Conservation (phyloP, 345 rosid genomes). For the Camelina neglecta region DNA sequence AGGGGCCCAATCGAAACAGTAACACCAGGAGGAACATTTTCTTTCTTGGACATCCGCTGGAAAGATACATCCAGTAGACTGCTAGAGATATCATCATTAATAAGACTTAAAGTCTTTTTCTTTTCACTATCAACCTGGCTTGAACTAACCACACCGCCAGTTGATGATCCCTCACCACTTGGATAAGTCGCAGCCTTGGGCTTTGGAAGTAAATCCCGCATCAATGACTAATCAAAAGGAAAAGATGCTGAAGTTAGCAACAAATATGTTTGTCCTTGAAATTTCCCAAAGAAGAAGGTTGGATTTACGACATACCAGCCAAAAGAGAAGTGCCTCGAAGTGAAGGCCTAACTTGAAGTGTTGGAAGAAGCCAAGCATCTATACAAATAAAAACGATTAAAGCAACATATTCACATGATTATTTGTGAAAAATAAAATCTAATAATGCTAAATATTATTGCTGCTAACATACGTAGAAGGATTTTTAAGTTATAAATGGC, state of each 20-base stretch:
- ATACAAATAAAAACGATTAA: conserved; percentile 8
- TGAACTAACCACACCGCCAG: conserved; percentile 45
- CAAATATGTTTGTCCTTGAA: background rate
- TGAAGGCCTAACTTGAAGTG: conserved; percentile 80
- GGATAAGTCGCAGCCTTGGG: conserved; percentile 51
- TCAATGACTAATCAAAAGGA: conserved; percentile 55
- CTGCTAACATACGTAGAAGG: background rate
- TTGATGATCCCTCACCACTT: conserved; percentile 55
- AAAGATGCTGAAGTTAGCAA: conserved; percentile 22
- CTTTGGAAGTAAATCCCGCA: conserved; percentile 74
- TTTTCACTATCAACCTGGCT: conserved; percentile 61
- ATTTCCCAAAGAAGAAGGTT: conserved; percentile 10
- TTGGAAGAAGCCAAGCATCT: conserved; percentile 84
- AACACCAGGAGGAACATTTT: conserved; percentile 57
- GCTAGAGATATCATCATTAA: conserved; percentile 61
- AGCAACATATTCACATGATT: conserved; percentile 19
- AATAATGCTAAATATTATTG: background rate
- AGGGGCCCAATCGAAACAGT: conserved; percentile 53
- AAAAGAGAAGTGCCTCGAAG: conserved; percentile 68
- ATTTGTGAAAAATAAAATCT: background rate
- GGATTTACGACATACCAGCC: conserved; percentile 63
- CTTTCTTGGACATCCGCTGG: conserved; percentile 74
- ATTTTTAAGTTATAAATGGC: background rate
- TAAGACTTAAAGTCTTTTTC: conserved; percentile 54
- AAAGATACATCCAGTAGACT: conserved; percentile 65